Evolutionary conservation across 176 grass and related monocot species (phyloP).

Genomic region (maize (Zea mays)): Zm-B73-REFERENCE-NAM-5.0 NC_050097.1:58265001-58265500

Average conservation of each 20-base stretch:
- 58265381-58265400: slow-evolving; percentile 8
- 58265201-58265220: slow-evolving; percentile 18
- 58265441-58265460: slow-evolving; percentile 25
- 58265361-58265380: background rate
- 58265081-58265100: too few species aligned
- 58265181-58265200: slow-evolving; percentile 11
- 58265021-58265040: too few species aligned
- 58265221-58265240: background rate
- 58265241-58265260: too few species aligned
- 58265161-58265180: slow-evolving; percentile 22
- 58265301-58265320: slow-evolving; percentile 18
- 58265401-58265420: background rate
- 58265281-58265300: background rate
- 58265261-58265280: background rate
- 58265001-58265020: background rate
- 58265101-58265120: too few species aligned
- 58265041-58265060: too few species aligned
- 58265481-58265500: slow-evolving; percentile 95
- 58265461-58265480: slow-evolving; percentile 84
- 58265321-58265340: background rate
- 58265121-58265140: background rate
- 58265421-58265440: slow-evolving; percentile 3
- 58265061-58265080: too few species aligned
- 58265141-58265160: slow-evolving; percentile 1
- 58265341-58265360: background rate